phyloP scores from a whole-genome alignment of 129 eudicot species.

The Escallonia rubra region DNA sequence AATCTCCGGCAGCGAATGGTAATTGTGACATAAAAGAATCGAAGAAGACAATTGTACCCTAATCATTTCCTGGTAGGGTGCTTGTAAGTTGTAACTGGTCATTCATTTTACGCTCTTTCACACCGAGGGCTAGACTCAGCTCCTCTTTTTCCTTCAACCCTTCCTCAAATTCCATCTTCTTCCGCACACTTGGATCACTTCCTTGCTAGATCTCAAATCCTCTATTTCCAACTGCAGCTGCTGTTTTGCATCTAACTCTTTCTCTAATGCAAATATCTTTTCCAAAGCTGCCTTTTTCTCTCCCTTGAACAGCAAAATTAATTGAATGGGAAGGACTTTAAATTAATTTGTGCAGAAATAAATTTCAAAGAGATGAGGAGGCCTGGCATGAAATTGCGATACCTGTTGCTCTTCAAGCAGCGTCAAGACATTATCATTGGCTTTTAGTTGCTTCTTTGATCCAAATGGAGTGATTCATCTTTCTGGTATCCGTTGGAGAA shows the following conservation, averaged over 20 bases:
- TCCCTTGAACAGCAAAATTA: not conserved
- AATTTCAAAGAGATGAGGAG: too few species aligned
- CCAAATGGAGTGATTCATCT: slow-evolving; percentile 13
- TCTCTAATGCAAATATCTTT: slow-evolving; percentile 1
- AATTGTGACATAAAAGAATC: not conserved
- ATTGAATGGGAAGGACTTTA: too few species aligned
- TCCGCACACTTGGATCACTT: not conserved
- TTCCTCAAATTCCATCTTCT: slow-evolving; percentile 3
- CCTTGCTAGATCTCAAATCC: slow-evolving; percentile 7
- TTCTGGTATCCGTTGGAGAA: slow-evolving; percentile 5
- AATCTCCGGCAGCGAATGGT: too few species aligned
- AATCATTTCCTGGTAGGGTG: slow-evolving; percentile 5
- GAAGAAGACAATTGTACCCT: not conserved
- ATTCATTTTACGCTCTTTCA: slow-evolving; percentile 13
- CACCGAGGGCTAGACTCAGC: not conserved
- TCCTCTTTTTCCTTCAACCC: slow-evolving; percentile 11
- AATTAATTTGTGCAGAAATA: too few species aligned
- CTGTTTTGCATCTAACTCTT: slow-evolving; percentile 9
- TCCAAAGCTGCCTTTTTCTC: slow-evolving; percentile 5
- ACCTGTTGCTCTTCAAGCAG: slow-evolving; percentile 37
- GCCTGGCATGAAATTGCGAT: too few species aligned
- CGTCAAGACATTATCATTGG: slow-evolving; percentile 26
- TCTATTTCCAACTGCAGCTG: slow-evolving; percentile 8
- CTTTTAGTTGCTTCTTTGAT: slow-evolving; percentile 23
- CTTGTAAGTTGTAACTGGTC: slow-evolving; percentile 12